Evolutionary conservation across 768 basidiomycete genomes (phyloP), one percentile per base, ranked within the genome.

Genomic region (Infundibulicybe gibba): DNA sequence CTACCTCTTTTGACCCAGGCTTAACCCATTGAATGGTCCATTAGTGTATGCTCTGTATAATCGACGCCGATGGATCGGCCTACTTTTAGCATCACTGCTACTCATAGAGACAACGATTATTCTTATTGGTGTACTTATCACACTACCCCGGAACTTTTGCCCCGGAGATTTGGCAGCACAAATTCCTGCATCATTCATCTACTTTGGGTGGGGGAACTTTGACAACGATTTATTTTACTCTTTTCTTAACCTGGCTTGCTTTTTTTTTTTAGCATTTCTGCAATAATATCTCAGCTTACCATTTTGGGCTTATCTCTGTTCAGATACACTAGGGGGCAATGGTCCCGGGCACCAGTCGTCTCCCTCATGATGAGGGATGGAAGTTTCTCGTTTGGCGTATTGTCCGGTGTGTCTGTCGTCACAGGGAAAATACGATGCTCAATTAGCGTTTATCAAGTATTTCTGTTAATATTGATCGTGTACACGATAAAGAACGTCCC

Each of bases 341-440:
- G 63, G 64, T 64, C 62, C 15, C 65, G 63, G 30, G 52, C 54
- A 1, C 71, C 67, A 5, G 53, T 73, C 3, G 50, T 68, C 19
- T 56, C 57, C 5, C 57, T 72, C 19, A 60, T 74, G 37, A 52
- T 71, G 44, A 61, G 63, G 37, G 72, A 76, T 51, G 66, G 71
- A 9, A 59, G 62, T 11, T 55, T 63, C 19, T 63, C 64, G 4
- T 72, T 67, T 48, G 17, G 63, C 19, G 25, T 63, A 9, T 43
- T 71, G 14, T 60, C 72, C 39, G 47, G 74, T 74, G 44, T 17
- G 63, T 41, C 1, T 15, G 17, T 5, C 25, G 15, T 6, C 43
- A 21, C 11, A 32, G 8, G 25, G 25, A 25, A 25, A 3, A 32
- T 31, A 32, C 14, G 8, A 31, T 39, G 20, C 4, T 39, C 21